Conservation (phyloP, 345 rosid genomes). For the Ceriops tagal region DNA sequence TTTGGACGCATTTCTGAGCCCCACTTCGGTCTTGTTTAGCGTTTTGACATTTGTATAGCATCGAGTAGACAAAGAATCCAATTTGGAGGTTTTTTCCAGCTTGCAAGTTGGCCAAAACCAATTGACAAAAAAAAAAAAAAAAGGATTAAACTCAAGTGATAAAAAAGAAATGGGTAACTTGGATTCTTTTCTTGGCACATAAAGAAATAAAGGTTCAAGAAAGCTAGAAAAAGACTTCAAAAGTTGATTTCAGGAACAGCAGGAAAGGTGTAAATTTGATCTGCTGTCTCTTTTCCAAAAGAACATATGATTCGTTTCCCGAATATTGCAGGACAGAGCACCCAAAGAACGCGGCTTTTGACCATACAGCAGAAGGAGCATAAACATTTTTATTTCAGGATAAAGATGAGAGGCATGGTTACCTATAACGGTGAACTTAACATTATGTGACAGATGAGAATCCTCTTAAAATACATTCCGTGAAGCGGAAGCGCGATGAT, state of each 20-base stretch:
- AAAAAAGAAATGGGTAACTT: neutral
- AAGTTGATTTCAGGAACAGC: neutral
- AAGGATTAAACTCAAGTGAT: neutral
- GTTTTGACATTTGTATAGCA: no score
- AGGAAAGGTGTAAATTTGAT: neutral
- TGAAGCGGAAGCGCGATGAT: no score
- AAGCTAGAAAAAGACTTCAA: neutral
- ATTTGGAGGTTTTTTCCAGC: constrained; percentile 10
- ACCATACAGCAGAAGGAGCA: neutral
- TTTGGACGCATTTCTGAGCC: neutral
- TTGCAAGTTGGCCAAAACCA: neutral
- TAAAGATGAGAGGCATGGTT: neutral
- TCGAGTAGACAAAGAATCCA: neutral
- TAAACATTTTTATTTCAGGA: neutral
- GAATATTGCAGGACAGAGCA: neutral
- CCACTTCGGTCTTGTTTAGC: no score
- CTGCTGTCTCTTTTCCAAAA: neutral
- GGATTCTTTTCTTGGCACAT: constrained; percentile 21
- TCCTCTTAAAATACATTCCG: no score
- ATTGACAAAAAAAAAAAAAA: neutral
- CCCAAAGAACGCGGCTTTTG: constrained; percentile 4
- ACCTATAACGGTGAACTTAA: no score
- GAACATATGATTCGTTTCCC: constrained; percentile 20
- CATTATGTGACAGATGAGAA: no score
- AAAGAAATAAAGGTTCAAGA: neutral